These are phyloP conservation scores for Suillus spraguei DNA, from an alignment of 768 basidiomycete genomes.

Conservation along the genomic window DNA sequence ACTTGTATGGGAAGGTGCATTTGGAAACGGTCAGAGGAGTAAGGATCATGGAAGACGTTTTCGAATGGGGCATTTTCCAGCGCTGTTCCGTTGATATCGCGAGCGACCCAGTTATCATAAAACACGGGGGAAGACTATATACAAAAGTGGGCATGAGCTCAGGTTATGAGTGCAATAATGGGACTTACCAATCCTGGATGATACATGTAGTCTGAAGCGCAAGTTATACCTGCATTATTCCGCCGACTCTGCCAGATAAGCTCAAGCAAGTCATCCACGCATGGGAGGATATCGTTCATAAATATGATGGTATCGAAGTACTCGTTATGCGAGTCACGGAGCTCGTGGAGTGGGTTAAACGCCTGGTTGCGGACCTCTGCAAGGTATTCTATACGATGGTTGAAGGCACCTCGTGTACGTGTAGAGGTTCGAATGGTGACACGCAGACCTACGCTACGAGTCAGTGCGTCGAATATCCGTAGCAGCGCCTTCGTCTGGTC, in stretches of 20 bases:
- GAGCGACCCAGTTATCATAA: constrained; percentile 98
- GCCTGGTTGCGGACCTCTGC: constrained; percentile 99
- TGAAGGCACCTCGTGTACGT: constrained; percentile 93
- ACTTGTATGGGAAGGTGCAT: constrained; percentile 93
- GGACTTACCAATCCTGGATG: constrained; percentile 85
- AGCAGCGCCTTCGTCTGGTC: constrained; percentile 98
- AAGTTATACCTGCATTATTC: constrained; percentile 98
- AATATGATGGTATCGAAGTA: constrained; percentile 96
- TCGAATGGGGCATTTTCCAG: constrained; percentile 98
- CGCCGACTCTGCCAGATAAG: constrained; percentile 92
- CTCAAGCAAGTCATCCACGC: constrained; percentile 96
- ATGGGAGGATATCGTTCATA: constrained; percentile 99
- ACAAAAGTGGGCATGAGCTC: background rate
- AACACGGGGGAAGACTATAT: constrained; percentile 76
- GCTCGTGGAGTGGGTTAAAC: constrained; percentile 92
- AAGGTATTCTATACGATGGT: constrained; percentile 99
- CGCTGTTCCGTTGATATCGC: constrained; percentile 98
- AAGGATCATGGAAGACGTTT: constrained; percentile 82
- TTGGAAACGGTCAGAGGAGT: constrained; percentile 82
- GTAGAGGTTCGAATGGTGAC: constrained; percentile 92
- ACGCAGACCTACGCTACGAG: constrained; percentile 86
- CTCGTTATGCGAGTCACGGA: constrained; percentile 89
- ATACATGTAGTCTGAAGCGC: constrained; percentile 99
- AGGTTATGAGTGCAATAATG: background rate
- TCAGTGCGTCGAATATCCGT: constrained; percentile 92